Conservation (phyloP, 2,329 filamentous ascomycete genomes). For the Chrysosporium keratinophilum region DNA sequence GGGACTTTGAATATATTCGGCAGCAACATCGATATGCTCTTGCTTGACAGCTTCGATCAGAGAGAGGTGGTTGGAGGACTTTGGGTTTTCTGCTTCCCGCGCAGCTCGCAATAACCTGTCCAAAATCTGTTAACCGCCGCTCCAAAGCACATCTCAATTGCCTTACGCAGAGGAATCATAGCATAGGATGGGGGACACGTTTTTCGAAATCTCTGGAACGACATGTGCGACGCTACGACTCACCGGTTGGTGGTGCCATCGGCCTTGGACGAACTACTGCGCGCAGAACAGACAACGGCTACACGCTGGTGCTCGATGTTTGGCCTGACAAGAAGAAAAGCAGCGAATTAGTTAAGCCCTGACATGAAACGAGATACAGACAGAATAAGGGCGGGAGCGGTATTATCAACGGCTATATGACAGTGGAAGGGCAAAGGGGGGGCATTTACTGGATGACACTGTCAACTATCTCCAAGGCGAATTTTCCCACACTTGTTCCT, state of each 20-base stretch:
- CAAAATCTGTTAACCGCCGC: not conserved
- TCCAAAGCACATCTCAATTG: not conserved
- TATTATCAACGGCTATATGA: not conserved
- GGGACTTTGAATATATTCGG: constrained; percentile 49
- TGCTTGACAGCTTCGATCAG: constrained; percentile 71
- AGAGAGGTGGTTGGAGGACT: constrained; percentile 52
- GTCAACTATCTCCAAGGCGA: constrained; percentile 63
- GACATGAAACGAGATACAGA: not conserved
- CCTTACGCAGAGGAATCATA: not conserved
- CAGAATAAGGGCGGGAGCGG: not conserved
- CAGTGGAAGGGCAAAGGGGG: constrained; percentile 5
- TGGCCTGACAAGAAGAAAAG: constrained; percentile 35
- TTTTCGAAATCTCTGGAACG: not conserved
- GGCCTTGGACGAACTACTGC: constrained; percentile 86
- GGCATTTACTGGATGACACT: constrained; percentile 54
- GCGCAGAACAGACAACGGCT: constrained; percentile 88
- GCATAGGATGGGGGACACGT: not conserved
- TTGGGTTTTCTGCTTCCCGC: constrained; percentile 39
- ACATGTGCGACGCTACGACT: constrained; percentile 33
- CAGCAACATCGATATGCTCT: constrained; percentile 68
- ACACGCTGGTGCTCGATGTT: constrained; percentile 60
- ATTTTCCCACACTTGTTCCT: constrained; percentile 91
- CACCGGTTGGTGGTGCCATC: constrained; percentile 92
- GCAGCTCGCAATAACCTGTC: constrained; percentile 39
- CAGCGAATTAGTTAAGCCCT: not conserved